Percentiles rank a stretch among this genome's conserved stretches.
phyloP scores from a whole-genome alignment of 2,329 filamentous ascomycete species.

The Fusarium secorum region DNA sequence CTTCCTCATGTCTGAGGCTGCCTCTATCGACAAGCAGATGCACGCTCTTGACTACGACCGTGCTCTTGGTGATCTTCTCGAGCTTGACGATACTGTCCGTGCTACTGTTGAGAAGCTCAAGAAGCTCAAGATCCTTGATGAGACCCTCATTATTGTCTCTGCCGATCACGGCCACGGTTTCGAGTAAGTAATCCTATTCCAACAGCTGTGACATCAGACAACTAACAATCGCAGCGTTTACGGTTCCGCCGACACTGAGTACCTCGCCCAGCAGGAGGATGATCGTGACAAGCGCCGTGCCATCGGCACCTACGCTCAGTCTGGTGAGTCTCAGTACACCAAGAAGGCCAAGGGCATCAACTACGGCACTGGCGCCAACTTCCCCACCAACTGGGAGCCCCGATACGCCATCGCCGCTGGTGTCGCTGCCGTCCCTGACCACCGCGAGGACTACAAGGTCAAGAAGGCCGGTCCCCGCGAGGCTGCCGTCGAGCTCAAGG shows the following conservation, averaged over 20 bases:
- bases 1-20: constrained; percentile 88
- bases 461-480: constrained; percentile 70
- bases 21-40: constrained; percentile 91
- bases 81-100: constrained; percentile 83
- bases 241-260: constrained; percentile 81
- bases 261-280: constrained; percentile 69
- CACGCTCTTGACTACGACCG: constrained; percentile 86
- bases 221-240: constrained; percentile 60
- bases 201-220: neutral
- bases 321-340: constrained; percentile 79
- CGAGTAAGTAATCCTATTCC: constrained; percentile 51
- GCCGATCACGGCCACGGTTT: constrained; percentile 93
- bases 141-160: constrained; percentile 81
- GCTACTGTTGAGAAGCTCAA: constrained; percentile 77
- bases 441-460: constrained; percentile 77
- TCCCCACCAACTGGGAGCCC: constrained; percentile 85
- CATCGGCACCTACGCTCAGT: constrained; percentile 75
- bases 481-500: constrained; percentile 63
- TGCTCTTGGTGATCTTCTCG: constrained; percentile 82
- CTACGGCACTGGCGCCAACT: constrained; percentile 77
- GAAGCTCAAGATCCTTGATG: constrained; percentile 70
- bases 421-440: constrained; percentile 75
- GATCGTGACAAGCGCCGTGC: constrained; percentile 79
- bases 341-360: constrained; percentile 64
- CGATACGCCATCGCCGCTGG: constrained; percentile 82